Conservation (phyloP, 306 rosid species). For the Dryas drummondii region DNA sequence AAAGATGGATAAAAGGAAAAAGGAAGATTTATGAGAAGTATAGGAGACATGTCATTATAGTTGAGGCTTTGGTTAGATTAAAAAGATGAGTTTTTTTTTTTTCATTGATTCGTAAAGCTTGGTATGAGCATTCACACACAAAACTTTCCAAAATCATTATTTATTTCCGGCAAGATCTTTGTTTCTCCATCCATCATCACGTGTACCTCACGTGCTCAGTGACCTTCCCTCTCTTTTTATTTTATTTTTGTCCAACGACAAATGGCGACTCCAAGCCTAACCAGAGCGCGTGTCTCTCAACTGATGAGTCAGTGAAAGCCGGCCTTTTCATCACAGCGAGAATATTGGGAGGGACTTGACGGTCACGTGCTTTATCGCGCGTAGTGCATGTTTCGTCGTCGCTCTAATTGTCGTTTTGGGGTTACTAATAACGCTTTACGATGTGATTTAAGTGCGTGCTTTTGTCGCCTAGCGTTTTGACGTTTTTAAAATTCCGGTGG, state of each 20-base stretch:
- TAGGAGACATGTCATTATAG: too few species aligned
- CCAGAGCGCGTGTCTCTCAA: neutral
- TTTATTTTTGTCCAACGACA: neutral
- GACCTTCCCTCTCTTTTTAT: neutral
- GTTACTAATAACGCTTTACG: slow-evolving; percentile 20
- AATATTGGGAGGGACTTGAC: too few species aligned
- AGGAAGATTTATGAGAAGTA: too few species aligned
- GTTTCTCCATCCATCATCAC: slow-evolving; percentile 26
- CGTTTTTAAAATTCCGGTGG: neutral
- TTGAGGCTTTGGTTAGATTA: too few species aligned
- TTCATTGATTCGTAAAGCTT: neutral
- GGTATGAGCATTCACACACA: neutral
- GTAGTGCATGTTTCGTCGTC: neutral
- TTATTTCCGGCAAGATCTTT: slow-evolving; percentile 18
- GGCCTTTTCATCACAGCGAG: neutral
- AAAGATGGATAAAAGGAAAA: too few species aligned
- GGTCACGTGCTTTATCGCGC: neutral
- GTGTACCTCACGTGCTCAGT: slow-evolving; percentile 33
- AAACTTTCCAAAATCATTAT: neutral
- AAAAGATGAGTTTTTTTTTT: neutral
- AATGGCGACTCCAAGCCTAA: neutral
- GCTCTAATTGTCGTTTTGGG: slow-evolving; percentile 6
- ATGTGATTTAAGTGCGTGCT: slow-evolving; percentile 13
- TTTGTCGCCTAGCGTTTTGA: neutral
- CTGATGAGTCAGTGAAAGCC: too few species aligned